Conservation (phyloP, 176 grass and related monocot species). For the Hordeum marinum region DNA sequence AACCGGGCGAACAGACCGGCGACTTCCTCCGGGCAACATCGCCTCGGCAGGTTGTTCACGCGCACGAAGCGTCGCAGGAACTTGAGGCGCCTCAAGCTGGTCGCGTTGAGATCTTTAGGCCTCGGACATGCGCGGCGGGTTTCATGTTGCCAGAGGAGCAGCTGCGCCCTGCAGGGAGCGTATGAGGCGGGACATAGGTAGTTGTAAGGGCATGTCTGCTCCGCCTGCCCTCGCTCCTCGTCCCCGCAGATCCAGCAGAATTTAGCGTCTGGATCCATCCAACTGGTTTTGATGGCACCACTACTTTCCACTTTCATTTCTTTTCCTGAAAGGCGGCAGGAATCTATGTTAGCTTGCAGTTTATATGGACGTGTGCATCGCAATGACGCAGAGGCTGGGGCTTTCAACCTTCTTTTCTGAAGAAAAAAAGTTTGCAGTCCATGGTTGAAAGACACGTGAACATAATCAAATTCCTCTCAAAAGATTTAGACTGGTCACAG, state of each 20-base stretch:
- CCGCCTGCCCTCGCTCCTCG: background rate
- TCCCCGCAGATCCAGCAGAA: constrained; percentile 32
- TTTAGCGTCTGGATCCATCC: constrained; percentile 9
- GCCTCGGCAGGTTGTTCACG: background rate
- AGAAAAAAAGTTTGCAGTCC: background rate
- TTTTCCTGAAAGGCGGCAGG: background rate
- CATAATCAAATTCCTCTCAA: background rate
- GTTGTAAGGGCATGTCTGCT: constrained; percentile 25
- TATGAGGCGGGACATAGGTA: constrained; percentile 21
- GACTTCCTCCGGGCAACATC: background rate
- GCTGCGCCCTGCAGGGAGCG: constrained; percentile 7
- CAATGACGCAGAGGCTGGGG: too few species aligned
- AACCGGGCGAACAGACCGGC: background rate
- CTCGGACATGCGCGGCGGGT: background rate
- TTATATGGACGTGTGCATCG: too few species aligned
- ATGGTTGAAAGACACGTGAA: background rate
- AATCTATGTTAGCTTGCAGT: background rate
- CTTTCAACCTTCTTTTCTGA: too few species aligned
- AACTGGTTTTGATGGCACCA: background rate
- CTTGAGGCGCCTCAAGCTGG: background rate
- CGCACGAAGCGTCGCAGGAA: background rate
- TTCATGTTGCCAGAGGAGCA: background rate
- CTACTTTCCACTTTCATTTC: background rate
- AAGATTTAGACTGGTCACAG: background rate
- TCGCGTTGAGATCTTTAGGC: background rate